Evolutionary conservation across 2,329 filamentous ascomycete genomes (phyloP), one percentile per base, ranked within the genome.

Genomic region (Colletotrichum australisinense): DNA sequence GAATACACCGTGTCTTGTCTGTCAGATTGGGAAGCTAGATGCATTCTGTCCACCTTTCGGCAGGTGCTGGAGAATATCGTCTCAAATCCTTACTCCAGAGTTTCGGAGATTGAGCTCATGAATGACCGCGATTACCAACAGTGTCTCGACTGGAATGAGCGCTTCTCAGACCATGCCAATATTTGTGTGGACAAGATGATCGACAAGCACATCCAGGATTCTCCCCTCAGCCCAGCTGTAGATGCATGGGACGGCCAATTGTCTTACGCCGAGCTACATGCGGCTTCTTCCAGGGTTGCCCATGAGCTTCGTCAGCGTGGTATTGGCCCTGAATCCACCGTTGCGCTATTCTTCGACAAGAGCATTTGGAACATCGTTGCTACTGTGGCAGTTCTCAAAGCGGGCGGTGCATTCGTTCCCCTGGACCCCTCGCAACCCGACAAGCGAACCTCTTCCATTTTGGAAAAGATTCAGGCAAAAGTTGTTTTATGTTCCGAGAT

Each of bases 261-360:
- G 32, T 77, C 77, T 1, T 79, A 78, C 69, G 56, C 60, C 1
- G 70, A 81, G 4, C 70, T 83, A 6, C 69, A 78, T 1, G 57
- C 63, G 0, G 46, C 73, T 7, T 78, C 78, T 5, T 72, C 56
- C 11, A 66, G 64, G 1, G 71, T 78, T 26, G 78, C 79, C 6
- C 14, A 35, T 24, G 38, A 69, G 9, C 65, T 72, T 19, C 5
- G 24, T 3, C 30, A 38, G 12, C 22, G n/a, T 5, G 70, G 62
- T 3, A 55, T 73, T 9, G 42, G 70, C 11, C 59, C 38, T 6
- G 70, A 69, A n/a, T 65, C n/a, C 9, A 42, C 60, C 6, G 67
- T 80, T 24, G 78, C 78, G 5, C 70, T 80, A 1, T 76, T 76
- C 24, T 78, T 81, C 19, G 77, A 79, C n/a, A 81, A 80, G 66